These are phyloP conservation scores for Thoreauomyces humboldtii DNA, from an alignment of 192 early-diverging fungal species.

Conservation along the genomic window DNA sequence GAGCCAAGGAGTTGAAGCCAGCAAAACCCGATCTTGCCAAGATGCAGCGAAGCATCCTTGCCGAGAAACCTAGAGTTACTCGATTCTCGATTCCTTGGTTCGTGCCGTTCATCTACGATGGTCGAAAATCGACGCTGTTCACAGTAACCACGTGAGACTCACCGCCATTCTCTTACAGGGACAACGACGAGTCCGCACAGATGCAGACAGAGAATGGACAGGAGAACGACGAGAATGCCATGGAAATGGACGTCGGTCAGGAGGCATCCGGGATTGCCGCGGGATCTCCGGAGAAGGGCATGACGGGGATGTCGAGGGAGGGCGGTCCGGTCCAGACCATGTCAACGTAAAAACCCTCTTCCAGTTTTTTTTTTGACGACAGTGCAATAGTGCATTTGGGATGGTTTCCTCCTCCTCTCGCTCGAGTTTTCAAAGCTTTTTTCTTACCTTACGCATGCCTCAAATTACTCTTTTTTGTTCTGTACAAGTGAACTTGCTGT, in stretches of 20 bases:
- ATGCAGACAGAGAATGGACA: not conserved
- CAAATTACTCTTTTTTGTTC: too few relatives aligned
- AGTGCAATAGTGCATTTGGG: too few relatives aligned
- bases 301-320: too few relatives aligned
- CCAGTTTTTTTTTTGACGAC: too few relatives aligned
- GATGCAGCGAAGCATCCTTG: conserved; percentile 81
- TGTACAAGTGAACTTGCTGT: too few relatives aligned
- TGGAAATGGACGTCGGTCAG: conserved; percentile 2
- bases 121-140: not conserved
- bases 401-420: too few relatives aligned
- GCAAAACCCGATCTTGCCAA: conserved; percentile 67
- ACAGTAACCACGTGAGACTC: not conserved
- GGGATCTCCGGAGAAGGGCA: too few relatives aligned
- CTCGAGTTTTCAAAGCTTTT: too few relatives aligned
- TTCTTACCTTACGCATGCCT: too few relatives aligned
- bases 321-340: too few relatives aligned
- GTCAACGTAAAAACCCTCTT: too few relatives aligned
- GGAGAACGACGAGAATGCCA: conserved; percentile 13
- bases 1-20: conserved; percentile 66
- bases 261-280: too few relatives aligned
- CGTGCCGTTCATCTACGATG: not conserved
- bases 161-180: not conserved
- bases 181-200: not conserved
- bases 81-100: conserved; percentile 68
- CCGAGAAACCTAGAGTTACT: conserved; percentile 89